These are phyloP conservation scores for Cinchona pubescens DNA, from an alignment of 257 asterid species.

Conservation along the genomic window DNA sequence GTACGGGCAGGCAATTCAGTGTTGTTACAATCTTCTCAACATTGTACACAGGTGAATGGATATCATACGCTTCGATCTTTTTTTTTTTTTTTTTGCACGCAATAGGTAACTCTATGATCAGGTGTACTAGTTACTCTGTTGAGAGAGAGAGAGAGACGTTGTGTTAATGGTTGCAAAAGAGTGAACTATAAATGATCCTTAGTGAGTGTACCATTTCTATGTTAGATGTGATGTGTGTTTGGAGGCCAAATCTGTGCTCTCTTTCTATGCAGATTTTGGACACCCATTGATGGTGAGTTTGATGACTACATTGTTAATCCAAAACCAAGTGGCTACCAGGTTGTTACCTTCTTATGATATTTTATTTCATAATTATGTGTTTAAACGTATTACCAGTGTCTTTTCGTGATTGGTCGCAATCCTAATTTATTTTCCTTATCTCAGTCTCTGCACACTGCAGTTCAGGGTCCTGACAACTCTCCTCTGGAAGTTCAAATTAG, in stretches of 20 bases:
- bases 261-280: conserved; percentile 63
- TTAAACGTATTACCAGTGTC: not conserved
- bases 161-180: not conserved
- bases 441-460: conserved; percentile 95
- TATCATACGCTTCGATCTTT: conserved; percentile 8
- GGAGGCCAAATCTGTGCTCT: conserved; percentile 22
- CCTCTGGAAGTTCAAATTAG: conserved; percentile 95
- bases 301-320: conserved; percentile 96
- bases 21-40: conserved; percentile 91
- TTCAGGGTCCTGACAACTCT: conserved; percentile 85
- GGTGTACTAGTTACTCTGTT: not conserved
- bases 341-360: conserved; percentile 18
- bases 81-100: conserved; percentile 12
- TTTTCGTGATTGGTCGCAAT: conserved; percentile 26
- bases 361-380: not conserved
- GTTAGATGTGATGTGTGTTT: not conserved
- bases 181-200: not conserved
- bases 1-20: conserved; percentile 90
- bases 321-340: conserved; percentile 99
- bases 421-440: conserved; percentile 31
- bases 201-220: not conserved
- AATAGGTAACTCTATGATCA: conserved; percentile 16
- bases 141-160: not conserved
- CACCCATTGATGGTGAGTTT: conserved; percentile 90
- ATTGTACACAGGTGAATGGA: conserved; percentile 72